A percentile compares a stretch with the other conserved stretches of the same genome.
Evolutionary conservation across 1,139 yeast genomes (phyloP).

Genomic region (Meyerozyma elateridarum): DNA sequence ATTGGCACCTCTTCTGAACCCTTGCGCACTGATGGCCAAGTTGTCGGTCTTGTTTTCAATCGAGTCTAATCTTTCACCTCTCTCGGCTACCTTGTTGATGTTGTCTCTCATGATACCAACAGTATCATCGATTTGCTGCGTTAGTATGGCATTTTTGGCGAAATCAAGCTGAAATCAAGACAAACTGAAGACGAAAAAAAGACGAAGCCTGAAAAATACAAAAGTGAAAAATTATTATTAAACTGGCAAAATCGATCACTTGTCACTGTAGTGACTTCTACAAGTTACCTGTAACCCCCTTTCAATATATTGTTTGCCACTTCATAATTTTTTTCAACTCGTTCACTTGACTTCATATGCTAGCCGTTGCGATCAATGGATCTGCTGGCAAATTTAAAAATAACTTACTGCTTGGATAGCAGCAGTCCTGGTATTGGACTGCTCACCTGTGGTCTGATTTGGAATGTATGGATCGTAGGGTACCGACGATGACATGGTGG

Average conservation of each 20-base stretch:
- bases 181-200: too few species aligned
- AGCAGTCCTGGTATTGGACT: constrained; percentile 65
- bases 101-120: constrained; percentile 98
- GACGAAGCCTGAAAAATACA: too few species aligned
- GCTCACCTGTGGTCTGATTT: constrained; percentile 49
- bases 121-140: constrained; percentile 87
- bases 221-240: too few species aligned
- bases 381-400: too few species aligned
- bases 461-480: constrained; percentile 93
- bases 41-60: constrained; percentile 93
- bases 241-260: too few species aligned
- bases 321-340: too few species aligned
- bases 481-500: constrained; percentile 66
- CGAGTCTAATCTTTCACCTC: constrained; percentile 91
- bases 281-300: too few species aligned
- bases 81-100: constrained; percentile 90
- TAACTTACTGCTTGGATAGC: constrained; percentile 78
- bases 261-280: too few species aligned
- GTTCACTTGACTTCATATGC: too few species aligned
- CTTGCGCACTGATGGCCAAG: constrained; percentile 89
- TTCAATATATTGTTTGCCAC: not conserved
- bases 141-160: constrained; percentile 13
- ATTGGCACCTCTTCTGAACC: constrained; percentile 95
- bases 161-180: too few species aligned
- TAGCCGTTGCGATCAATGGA: too few species aligned